Conservation (phyloP, 192 early-diverging fungal species). For the Gryganskiella cystojenkinii region DNA sequence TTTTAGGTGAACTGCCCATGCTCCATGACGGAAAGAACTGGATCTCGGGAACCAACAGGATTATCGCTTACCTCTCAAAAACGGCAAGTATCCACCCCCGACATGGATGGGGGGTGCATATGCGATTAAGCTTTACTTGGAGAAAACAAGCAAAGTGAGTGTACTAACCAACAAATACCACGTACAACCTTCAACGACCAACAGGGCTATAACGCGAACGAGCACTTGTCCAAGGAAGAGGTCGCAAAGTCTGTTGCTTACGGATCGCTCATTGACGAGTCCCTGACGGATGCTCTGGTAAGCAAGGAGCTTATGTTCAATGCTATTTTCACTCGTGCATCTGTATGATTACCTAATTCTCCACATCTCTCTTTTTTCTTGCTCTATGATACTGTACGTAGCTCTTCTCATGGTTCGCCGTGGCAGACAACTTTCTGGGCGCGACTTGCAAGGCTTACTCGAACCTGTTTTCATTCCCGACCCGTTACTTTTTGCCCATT, state of each 20-base stretch:
- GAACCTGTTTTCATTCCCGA: slow-evolving; percentile 73
- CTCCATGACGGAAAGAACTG: slow-evolving; percentile 67
- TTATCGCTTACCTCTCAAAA: slow-evolving; percentile 58
- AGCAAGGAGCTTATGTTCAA: too few relatives aligned
- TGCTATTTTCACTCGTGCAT: too few relatives aligned
- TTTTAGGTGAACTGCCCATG: slow-evolving; percentile 77
- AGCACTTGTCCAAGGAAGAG: slow-evolving; percentile 47
- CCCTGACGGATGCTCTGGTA: slow-evolving; percentile 80
- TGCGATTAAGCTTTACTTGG: too few relatives aligned
- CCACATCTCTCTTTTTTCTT: not conserved
- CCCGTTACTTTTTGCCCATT: slow-evolving; percentile 74
- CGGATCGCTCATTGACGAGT: slow-evolving; percentile 79
- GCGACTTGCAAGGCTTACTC: slow-evolving; percentile 79
- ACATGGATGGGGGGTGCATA: too few relatives aligned
- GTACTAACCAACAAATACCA: not conserved
- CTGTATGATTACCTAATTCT: not conserved
- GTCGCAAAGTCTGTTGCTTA: slow-evolving; percentile 65
- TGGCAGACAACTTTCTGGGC: slow-evolving; percentile 82
- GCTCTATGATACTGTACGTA: slow-evolving; percentile 14
- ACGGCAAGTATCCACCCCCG: slow-evolving; percentile 32
- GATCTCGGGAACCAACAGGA: slow-evolving; percentile 63
- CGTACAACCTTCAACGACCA: not conserved
- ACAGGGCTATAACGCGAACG: slow-evolving; percentile 54
- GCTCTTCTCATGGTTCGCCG: slow-evolving; percentile 87
- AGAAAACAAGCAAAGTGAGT: slow-evolving; percentile 8